Evolutionary conservation across 768 basidiomycete species (phyloP), one percentile per base, ranked within the genome.

Genomic region (Harrya chromipes): DNA sequence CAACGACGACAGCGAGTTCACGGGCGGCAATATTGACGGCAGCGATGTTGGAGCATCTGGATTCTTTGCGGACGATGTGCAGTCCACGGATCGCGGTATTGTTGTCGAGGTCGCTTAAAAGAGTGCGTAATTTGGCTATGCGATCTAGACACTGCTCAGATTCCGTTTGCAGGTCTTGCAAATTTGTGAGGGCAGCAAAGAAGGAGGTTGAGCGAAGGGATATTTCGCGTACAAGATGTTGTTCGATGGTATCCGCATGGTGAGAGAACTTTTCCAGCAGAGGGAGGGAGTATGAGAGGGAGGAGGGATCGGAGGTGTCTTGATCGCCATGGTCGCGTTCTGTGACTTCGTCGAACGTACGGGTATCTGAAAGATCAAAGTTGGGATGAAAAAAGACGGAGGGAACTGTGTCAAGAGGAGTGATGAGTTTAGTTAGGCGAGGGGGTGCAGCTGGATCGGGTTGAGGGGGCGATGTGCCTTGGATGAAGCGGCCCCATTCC

Each of bases 111-210:
- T 89, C 83, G 37, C 74, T 74, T 12, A 99, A 75, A 43, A 90
- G 78, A 0, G 67, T 63, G 20, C 90, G 87, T 6, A 98, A 76
- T 23, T 81, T 75, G 8, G 78, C 73, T 52, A 97, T 90, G 40
- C 88, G 83, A 38, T 75, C 70, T 6, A 98, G 75, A 61, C 94
- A 94, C 41, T 83, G 79, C 41, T 86, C 80, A 0, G 93, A 94
- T 64, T 97, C 92, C 6, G 87, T 81, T 62, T 94, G 92, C 11
- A 99, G 80, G 54, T 92, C 87, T 61, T 97, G 90, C 8, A 99
- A 76, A 67, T 99, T 99, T 7, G 92, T 81, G 33, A 99, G 80
- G 7, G 97, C 97, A 5, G 94, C 87, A 61, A 98, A 99, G 79
- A 99, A 99, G 1, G 93, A 92, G 1, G 90, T 81, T 0, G 94